Percentiles rank a stretch among this genome's conserved stretches.
These are phyloP conservation scores for Pseudogymnoascus sp. DNA, from an alignment of 2,329 filamentous ascomycete species.

Conservation along the genomic window DNA sequence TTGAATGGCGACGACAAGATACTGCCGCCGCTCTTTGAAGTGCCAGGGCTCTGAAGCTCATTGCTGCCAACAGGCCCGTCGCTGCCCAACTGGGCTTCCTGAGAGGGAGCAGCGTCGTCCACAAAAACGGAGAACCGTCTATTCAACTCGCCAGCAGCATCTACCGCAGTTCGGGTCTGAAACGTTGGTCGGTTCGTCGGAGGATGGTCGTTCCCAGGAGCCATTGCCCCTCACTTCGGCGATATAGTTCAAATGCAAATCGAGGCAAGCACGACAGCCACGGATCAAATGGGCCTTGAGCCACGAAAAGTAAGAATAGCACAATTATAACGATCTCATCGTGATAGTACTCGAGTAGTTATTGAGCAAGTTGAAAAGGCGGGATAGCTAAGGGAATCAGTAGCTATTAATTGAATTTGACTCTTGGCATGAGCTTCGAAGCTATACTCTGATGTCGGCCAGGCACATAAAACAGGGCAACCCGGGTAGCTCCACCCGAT, in stretches of 20 bases:
- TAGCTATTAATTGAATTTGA: background rate
- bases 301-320: background rate
- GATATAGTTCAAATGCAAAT: background rate
- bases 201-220: background rate
- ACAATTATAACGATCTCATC: background rate
- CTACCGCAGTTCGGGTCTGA: conserved; percentile 36
- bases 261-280: background rate
- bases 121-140: conserved; percentile 29
- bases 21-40: background rate
- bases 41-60: background rate
- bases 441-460: conserved; percentile 3
- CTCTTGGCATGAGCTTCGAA: conserved; percentile 1
- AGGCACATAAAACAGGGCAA: conserved; percentile 8
- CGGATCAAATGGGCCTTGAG: background rate
- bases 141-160: conserved; percentile 37
- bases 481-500: conserved; percentile 8
- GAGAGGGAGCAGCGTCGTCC: background rate
- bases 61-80: background rate
- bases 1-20: conserved; percentile 18
- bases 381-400: background rate
- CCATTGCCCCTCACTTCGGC: conserved; percentile 5
- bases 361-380: background rate
- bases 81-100: background rate
- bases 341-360: background rate
- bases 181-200: conserved; percentile 25